Base-by-base conservation (phyloP, 495 filamentous ascomycete genomes). In the Monascus purpureus region DNA sequence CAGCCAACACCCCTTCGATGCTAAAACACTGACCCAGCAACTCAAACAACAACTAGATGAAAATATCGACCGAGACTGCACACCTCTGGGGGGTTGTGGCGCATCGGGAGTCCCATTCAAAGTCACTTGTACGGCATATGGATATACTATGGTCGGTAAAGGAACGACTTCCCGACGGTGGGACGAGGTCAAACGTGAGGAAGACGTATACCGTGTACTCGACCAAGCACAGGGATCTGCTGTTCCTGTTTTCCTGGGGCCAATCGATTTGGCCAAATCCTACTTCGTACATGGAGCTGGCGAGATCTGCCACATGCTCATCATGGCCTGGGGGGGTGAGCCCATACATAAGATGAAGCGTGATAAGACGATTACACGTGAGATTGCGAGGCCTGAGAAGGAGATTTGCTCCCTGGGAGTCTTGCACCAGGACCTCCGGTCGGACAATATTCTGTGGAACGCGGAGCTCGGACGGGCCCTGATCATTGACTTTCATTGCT, bases 141-240 rank as follows among this genome's bases (percentile, higher is more conserved):
- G 59, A 4, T 68, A 70, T 31, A 67, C 61, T 17, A 52, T 68
- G 17, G 44, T 66, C 19, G 46, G 43, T 14, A 70, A 70, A 42
- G 66, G 53, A 15, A 68, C 60, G 7, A 45, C 52, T 1, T 35
- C 25, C 1, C 35, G 30, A 5, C 53, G 54, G 16, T 50, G 53
- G 33, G 29, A 31, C 9, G 41, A 51, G 29, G 55, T 66, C 9
- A 43, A 53, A 29, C 49, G 57, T 29, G 60, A 70, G 49, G 52
- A 40, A 5, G 36, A 37, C 2, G 41, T 69, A 2, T 67, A 68
- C 39, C 29, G 29, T 13, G 42, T 52, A 13, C 47, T 65, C 7
- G 33, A 33, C 18, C 33, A 38, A 12, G 32, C 51, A 11, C 62
- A 68, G 36, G 61, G 58, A 8, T 36, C 46, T 19, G 29, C 38